Base-by-base conservation (phyloP, 2,329 filamentous ascomycete genomes). In the Fusarium xyrophilum region DNA sequence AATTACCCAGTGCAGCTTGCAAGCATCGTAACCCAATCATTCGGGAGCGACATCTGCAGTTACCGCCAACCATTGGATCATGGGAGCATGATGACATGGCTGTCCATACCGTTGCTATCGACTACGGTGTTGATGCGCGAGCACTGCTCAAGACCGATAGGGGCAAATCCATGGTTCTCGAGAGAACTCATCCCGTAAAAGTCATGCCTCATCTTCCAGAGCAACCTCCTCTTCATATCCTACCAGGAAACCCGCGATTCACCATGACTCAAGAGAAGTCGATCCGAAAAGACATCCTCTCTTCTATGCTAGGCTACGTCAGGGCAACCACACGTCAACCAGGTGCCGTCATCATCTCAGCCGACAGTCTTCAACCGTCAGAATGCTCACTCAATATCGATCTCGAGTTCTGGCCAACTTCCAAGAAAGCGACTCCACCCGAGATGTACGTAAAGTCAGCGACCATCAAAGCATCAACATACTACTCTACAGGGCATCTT, bases 71-170 rank as follows among this genome's bases (percentile, higher is more conserved):
- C 3, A 13, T 72, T 19, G 71, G 71, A 7, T 38, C 54, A 1
- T 73, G 67, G 69, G 65, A 72, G 6, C 55, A 59, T 6, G 59
- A 69, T n/a, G 71, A 73, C 6, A 59, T 69, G 25, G 50, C 64
- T 5, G 68, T 71, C 6, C 67, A 72, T 12, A 63, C 64, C 0
- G 8, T 62, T 5, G 50, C 19, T 14, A 42, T 73, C 5, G 58
- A 51, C 2, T 73, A 73, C 12, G 62, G 59, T 2, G 61, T 73
- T 7, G 60, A 59, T 6, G 62, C 47, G 0, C 42, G 64, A 8
- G 51, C 60, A 1, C 17, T 39, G 0, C 17, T 40, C 55, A 25
- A 30, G 40, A 33, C 42, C 1, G 21, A 54, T 1, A 56, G 46
- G 12, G 33, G 40, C 12, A 63, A 65, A 11, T 7, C 30, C 0